phyloP scores from a whole-genome alignment of 176 grass and related monocot species.

The Ensete glaucum region DNA sequence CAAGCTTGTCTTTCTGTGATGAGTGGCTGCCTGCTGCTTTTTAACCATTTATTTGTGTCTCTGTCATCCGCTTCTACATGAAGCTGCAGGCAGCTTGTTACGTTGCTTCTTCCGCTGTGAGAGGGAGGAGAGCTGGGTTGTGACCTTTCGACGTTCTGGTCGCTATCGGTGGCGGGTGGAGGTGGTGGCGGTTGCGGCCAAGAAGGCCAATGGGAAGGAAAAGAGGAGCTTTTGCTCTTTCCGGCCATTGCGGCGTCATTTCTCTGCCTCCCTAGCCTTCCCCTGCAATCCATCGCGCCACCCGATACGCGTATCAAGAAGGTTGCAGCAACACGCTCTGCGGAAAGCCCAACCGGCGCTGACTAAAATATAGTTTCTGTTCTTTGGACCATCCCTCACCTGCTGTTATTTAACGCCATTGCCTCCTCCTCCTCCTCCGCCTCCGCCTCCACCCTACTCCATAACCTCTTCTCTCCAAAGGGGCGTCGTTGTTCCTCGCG shows the following conservation, averaged over 20 bases:
- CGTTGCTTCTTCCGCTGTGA: conserved; percentile 1
- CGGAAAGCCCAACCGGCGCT: neutral
- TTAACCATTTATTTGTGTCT: conserved; percentile 12
- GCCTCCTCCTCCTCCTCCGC: neutral
- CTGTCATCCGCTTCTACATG: conserved; percentile 22
- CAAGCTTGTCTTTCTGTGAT: neutral
- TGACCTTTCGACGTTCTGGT: conserved; percentile 15
- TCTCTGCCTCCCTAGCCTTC: conserved; percentile 31
- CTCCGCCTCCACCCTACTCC: conserved; percentile 6
- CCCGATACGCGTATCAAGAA: neutral
- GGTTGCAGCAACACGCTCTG: neutral
- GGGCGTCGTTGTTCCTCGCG: too few species aligned
- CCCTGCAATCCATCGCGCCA: conserved; percentile 73
- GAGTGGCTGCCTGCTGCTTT: neutral
- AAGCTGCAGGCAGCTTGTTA: conserved; percentile 23
- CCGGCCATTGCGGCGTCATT: conserved; percentile 47
- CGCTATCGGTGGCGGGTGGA: conserved; percentile 65
- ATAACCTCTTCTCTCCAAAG: conserved; percentile 3
- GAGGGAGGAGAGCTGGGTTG: too few species aligned
- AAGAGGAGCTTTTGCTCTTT: conserved; percentile 27
- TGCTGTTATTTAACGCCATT: conserved; percentile 27
- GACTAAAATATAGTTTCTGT: neutral
- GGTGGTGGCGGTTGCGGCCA: conserved; percentile 75
- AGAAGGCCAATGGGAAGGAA: conserved; percentile 41
- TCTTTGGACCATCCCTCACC: conserved; percentile 1